Evolutionary conservation across 2,329 filamentous ascomycete genomes (phyloP), one percentile per base, ranked within the genome.

Genomic region (Fusarium begoniae): DNA sequence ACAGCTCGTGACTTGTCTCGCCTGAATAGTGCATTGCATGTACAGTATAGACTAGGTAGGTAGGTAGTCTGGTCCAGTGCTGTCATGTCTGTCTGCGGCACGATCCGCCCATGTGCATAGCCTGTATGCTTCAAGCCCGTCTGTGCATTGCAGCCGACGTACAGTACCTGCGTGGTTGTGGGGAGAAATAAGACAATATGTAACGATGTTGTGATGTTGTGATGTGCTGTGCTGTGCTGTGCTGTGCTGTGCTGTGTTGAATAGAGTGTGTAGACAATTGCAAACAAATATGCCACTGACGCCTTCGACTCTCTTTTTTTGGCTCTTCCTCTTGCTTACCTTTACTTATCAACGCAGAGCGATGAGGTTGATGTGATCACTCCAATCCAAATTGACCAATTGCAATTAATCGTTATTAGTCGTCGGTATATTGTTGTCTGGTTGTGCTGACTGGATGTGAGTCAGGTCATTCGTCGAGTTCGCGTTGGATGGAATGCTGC

Each of bases 151-250:
- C 51, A 62, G 60, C 53, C 59, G 54, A 68, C 44, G 32, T 63
- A 55, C 54, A 68, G 64, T 63, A 66, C 72, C 70, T 74, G 72
- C 68, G 59, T 69, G 50, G 43, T 32, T 72, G 68, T 70, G 64
- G 72, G 54, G 65, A 51, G 48, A 58, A 58, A 50, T 14, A 55
- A 50, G 50, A 53, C 20, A 63, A 50, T 48, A 67, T 70, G 62
- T 62, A 68, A 73, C 38, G 62, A 62, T 22, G 50, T 37, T 53
- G 50, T 35, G 47, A 6, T 50, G 44, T 26, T 53, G 50, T 35
- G 47, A 6, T 50, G 44, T 26, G 44, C 13, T 47, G 7, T 26
- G 26, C 26, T 26, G 24, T 38, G 37, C 37, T 37, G 41, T 45
- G 43, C 44, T 47, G 44, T 45, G 44, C 44, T 47, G 44, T 32